These are phyloP conservation scores for Backusella psychrophila DNA, from an alignment of 192 early-diverging fungal genomes.

Conservation along the genomic window DNA sequence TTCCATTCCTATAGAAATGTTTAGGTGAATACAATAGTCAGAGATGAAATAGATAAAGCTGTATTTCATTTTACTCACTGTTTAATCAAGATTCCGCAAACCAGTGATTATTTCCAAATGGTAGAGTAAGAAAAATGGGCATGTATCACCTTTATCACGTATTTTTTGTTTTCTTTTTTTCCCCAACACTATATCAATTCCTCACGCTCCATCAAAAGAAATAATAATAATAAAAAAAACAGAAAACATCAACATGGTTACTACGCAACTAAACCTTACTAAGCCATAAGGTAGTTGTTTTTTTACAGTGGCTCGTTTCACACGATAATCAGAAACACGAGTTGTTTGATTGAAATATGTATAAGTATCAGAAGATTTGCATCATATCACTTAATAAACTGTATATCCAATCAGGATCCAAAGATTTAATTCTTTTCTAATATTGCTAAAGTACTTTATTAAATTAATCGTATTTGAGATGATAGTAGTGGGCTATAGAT, in stretches of 20 bases:
- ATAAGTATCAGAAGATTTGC: background rate
- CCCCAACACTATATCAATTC: background rate
- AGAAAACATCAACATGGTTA: background rate
- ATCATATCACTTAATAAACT: background rate
- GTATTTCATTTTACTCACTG: background rate
- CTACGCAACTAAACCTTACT: background rate
- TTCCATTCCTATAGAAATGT: background rate
- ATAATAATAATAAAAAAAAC: background rate
- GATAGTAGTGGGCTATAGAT: background rate
- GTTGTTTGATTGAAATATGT: constrained; percentile 3
- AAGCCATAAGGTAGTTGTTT: background rate
- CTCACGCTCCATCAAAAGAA: background rate
- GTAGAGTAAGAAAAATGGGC: background rate
- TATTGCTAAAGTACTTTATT: background rate
- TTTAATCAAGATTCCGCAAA: background rate
- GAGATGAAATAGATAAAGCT: background rate
- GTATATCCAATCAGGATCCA: background rate
- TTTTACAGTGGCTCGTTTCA: background rate
- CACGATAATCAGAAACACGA: constrained; percentile 3
- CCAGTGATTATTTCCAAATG: background rate
- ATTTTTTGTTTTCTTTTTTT: background rate
- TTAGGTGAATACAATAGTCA: background rate
- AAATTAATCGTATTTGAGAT: background rate
- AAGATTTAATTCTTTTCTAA: background rate
- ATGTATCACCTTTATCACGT: background rate